These are phyloP conservation scores for Porphyridium purpureum DNA, from an alignment of 23 red algal species.

Conservation along the genomic window DNA sequence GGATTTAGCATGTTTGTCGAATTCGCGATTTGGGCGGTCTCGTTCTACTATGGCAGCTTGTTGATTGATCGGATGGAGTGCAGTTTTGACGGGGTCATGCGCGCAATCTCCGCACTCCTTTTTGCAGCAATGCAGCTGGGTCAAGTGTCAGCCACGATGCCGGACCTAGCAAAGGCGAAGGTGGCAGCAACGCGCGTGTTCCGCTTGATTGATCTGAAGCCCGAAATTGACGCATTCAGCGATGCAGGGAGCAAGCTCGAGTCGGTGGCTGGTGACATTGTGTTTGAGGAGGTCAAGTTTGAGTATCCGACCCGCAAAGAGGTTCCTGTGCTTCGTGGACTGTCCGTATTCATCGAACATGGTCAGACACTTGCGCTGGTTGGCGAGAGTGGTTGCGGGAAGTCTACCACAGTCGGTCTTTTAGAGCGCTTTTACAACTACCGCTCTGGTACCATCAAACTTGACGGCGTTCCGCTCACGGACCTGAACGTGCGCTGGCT, in stretches of 20 bases:
- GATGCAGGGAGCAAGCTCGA: constrained; percentile 7
- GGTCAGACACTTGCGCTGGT: constrained; percentile 90
- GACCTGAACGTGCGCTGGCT: constrained; percentile 34
- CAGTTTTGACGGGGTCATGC: constrained; percentile 27
- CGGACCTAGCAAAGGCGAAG: constrained; percentile 51
- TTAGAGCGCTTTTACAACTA: constrained; percentile 90
- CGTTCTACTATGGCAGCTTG: constrained; percentile 67
- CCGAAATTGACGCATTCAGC: constrained; percentile 38
- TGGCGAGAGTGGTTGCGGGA: constrained; percentile 76
- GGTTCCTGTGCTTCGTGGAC: constrained; percentile 53
- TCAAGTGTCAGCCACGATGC: constrained; percentile 38
- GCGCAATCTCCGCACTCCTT: constrained; percentile 48
- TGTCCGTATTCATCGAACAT: constrained; percentile 33
- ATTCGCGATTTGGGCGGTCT: constrained; percentile 51
- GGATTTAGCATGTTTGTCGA: constrained; percentile 39
- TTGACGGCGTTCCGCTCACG: constrained; percentile 36
- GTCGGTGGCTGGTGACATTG: constrained; percentile 26
- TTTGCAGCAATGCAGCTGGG: constrained; percentile 82
- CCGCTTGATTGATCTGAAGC: constrained; percentile 53
- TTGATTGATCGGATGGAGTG: constrained; percentile 28
- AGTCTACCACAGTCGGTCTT: constrained; percentile 58
- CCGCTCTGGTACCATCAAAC: constrained; percentile 17
- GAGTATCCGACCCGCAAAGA: constrained; percentile 69
- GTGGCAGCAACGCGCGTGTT: constrained; percentile 78
- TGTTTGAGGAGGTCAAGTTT: constrained; percentile 45